Evolutionary conservation across 1,284 basidiomycete genomes (phyloP), one percentile per base, ranked within the genome.

Genomic region (Leccinum griseonigrum): DNA sequence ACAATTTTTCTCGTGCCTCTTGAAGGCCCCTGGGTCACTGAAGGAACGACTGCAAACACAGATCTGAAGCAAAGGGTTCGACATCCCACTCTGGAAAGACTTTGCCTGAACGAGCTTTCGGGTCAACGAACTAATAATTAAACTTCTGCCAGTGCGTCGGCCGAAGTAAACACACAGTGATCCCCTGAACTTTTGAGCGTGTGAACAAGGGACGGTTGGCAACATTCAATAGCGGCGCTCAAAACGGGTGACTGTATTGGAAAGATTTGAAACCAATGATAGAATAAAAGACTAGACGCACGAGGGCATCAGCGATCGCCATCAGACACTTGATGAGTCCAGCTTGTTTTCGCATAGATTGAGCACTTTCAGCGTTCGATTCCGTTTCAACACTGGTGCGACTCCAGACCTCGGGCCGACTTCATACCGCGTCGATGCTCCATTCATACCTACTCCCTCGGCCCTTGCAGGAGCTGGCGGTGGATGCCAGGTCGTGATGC

Each of bases 271-370:
- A 26, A 26, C 22, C 22, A 26, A 26, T 26, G 34, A 36, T 36
- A 36, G 2, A 22, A 40, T 1, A 3, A 31, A 59, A 18, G 34
- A 9, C 1, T 32, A 28, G 16, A 76, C 87, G 68, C 65, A 94
- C 92, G 74, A 99, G 77, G 13, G 95, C 92, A 74, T 98, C 97
- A 0, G 95, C 95, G 14, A 99, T 80, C 0, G 84, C 79, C 1
- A 91, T 86, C 13, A 99, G 80, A 51, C 94, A 94, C 10, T 84
- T 78, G 2, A 92, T 83, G 22, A 26, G 62, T 97, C 95, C 22
- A 98, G 86, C 74, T 91, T 93, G 76, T 98, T 98, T 71, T 98
- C 95, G 70, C 91, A 91, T 55, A 98, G 77, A 73, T 98, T 98
- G 36, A 98, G 83, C 11, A 98, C 91, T 74, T 96, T 96, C 48